These are phyloP conservation scores for Saitozyma podzolica DNA, from an alignment of 768 basidiomycete species.

Conservation along the genomic window DNA sequence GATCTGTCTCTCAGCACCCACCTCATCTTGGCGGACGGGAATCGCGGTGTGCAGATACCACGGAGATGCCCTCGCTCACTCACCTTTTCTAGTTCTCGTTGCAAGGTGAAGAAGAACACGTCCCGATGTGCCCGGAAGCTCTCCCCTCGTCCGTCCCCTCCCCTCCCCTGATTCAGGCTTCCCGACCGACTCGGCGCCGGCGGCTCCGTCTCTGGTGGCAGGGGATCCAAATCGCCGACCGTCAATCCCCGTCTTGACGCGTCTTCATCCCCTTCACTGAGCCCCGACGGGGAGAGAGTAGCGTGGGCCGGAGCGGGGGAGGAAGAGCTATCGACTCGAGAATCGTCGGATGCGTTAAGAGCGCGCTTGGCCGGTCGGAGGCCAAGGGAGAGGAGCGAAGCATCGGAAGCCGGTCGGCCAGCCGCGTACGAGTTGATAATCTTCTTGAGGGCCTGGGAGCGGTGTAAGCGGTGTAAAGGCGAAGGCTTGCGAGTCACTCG, in stretches of 20 bases:
- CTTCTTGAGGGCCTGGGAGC: conserved; percentile 54
- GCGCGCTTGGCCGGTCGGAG: conserved; percentile 66
- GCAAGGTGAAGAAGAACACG: conserved; percentile 98
- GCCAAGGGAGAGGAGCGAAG: conserved; percentile 79
- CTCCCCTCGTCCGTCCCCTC: conserved; percentile 70
- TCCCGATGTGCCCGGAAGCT: conserved; percentile 94
- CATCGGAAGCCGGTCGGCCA: conserved; percentile 85
- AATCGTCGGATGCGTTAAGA: conserved; percentile 6
- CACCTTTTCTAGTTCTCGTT: conserved; percentile 95
- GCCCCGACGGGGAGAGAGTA: too few species aligned
- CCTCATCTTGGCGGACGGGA: conserved; percentile 2
- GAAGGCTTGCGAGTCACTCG: conserved; percentile 10
- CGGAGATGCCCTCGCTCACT: conserved; percentile 16
- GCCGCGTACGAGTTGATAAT: conserved; percentile 93
- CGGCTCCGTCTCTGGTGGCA: conserved; percentile 47
- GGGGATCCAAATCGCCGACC: conserved; percentile 38
- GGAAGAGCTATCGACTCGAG: too few species aligned
- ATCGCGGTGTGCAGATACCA: background rate
- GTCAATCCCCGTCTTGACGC: too few species aligned
- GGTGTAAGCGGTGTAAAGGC: background rate
- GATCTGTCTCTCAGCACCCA: conserved; percentile 63
- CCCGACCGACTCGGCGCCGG: conserved; percentile 31
- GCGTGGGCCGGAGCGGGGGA: too few species aligned
- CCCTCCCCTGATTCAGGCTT: conserved; percentile 53
- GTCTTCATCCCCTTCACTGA: too few species aligned